Evolutionary conservation across 1,139 yeast species (phyloP), one percentile per base, ranked within the genome.

Genomic region (Blastobotrys buckinghamii): DNA sequence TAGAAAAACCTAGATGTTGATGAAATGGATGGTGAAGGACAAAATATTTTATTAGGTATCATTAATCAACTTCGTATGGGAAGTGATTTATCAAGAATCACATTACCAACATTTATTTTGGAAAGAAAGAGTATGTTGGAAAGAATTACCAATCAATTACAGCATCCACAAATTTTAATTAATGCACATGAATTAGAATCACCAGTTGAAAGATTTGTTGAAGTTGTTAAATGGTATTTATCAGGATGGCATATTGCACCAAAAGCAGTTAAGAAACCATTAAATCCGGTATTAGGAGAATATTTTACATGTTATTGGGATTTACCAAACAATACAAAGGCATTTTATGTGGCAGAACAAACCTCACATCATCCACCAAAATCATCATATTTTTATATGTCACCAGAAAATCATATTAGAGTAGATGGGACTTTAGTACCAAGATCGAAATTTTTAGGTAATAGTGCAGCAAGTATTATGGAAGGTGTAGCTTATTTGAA

Each of bases 331-430:
- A 76, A 73, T 22, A 67, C 76, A 4, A 75, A 77, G 44, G 96
- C 97, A 0, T 90, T 76, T 62, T 94, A 90, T 64, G 69, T 92
- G 13, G 76, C 97, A 0, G 98, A 92, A 66, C 98, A 92, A 66
- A 88, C 96, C 0, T 86, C 96, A 20, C 98, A 92, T 62, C 98
- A 92, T 64, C 98, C 98, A n/a, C 98, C 98, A 8, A 85, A 92
- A 63, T 87, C 97, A 0, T 84, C 96, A 0, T 92, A 92, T 67
- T 92, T 90, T 61, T 92, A 87, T 66, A 71, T 84, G 66, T 77
- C 87, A 41, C 98, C 98, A 0, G 85, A 82, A 51, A 78, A 77
- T 55, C 79, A 80, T 57, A 86, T 92, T 50, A 79, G 92, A 56
- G 89, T 84, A 15, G 98, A 92, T 63, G 98, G 98, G 37, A 77